Conservation (phyloP, 805 yeast genomes). For the Kodamaea neixiangensis region DNA sequence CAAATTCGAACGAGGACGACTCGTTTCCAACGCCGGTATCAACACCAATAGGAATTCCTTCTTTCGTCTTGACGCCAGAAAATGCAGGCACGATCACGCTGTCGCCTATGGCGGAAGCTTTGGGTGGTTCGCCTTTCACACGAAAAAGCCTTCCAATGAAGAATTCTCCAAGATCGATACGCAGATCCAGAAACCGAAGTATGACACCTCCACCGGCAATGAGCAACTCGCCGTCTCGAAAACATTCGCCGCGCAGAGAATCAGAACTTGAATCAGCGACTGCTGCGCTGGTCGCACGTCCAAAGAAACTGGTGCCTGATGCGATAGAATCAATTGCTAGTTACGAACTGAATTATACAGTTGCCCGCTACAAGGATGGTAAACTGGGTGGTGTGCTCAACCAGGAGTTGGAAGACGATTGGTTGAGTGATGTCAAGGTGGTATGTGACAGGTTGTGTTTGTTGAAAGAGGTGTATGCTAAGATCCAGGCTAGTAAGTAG, state of each 20-base stretch:
- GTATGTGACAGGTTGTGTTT: conserved; percentile 30
- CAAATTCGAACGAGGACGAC: neutral
- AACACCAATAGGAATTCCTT: neutral
- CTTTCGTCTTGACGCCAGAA: neutral
- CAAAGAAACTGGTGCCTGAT: conserved; percentile 9
- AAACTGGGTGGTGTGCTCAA: conserved; percentile 2
- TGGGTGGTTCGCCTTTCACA: neutral
- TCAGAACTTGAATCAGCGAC: neutral
- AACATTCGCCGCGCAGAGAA: neutral
- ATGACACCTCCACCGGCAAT: neutral
- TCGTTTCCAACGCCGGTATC: neutral
- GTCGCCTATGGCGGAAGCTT: neutral
- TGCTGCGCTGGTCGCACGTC: neutral
- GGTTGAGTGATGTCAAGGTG: conserved; percentile 25
- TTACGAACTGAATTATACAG: conserved; percentile 9
- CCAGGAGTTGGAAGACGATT: conserved; percentile 19
- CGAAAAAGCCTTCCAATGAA: neutral
- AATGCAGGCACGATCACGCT: neutral
- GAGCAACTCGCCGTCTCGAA: neutral
- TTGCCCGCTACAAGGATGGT: neutral
- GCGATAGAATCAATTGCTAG: conserved; percentile 13
- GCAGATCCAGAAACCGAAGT: neutral
- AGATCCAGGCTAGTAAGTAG: neutral
- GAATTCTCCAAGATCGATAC: neutral
- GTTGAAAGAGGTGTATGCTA: conserved; percentile 29